These are phyloP conservation scores for Striga hermonthica DNA, from an alignment of 305 asterid genomes.

Conservation along the genomic window DNA sequence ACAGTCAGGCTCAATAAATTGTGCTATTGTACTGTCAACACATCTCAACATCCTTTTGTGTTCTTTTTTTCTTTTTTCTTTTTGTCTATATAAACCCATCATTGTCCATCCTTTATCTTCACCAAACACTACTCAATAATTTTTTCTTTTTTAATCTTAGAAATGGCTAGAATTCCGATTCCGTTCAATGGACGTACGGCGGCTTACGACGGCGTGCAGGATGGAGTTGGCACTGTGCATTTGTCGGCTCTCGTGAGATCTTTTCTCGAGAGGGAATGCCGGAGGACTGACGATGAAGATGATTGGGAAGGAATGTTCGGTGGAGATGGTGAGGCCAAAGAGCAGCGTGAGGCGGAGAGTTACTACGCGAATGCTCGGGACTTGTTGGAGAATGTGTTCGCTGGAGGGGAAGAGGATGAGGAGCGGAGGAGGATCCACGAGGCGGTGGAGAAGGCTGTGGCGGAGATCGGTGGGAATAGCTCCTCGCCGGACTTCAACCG, in stretches of 20 bases:
- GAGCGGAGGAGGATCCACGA: constrained; percentile 33
- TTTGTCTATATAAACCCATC: constrained; percentile 2
- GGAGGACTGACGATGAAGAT: constrained; percentile 4
- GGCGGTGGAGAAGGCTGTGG: constrained; percentile 35
- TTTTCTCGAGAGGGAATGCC: constrained; percentile 40
- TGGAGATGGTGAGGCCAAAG: neutral
- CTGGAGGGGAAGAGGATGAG: constrained; percentile 11
- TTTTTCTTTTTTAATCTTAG: no score
- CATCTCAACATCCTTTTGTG: neutral
- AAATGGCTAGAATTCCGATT: constrained; percentile 36
- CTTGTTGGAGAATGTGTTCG: constrained; percentile 32
- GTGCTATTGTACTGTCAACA: constrained; percentile 17
- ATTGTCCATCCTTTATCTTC: neutral
- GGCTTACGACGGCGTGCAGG: constrained; percentile 42
- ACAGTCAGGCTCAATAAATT: neutral
- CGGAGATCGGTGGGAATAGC: constrained; percentile 24
- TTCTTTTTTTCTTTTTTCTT: neutral
- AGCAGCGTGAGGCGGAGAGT: constrained; percentile 18
- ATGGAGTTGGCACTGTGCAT: constrained; percentile 52
- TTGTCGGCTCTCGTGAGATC: constrained; percentile 51
- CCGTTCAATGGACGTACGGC: constrained; percentile 49
- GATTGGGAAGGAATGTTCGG: constrained; percentile 10
- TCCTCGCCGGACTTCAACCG: constrained; percentile 49
- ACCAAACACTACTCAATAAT: neutral
- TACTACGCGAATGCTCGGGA: constrained; percentile 30